Conservation (phyloP, 352 stramenopile genomes). For the Saprolegnia diclina region DNA sequence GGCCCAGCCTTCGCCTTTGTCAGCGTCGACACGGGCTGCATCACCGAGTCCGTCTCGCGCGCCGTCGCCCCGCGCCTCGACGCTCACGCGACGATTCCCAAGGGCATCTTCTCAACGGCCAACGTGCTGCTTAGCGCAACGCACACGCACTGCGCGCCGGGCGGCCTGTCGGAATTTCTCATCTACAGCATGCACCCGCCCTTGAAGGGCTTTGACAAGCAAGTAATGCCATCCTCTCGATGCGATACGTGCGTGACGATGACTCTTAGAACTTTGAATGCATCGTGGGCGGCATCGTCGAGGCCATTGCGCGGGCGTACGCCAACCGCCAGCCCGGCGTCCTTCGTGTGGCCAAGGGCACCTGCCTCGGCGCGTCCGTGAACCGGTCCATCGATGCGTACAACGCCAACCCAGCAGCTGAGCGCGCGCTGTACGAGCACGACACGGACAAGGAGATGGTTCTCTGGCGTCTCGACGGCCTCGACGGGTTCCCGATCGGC, state of each 20-base stretch:
- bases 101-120: slow-evolving; percentile 45
- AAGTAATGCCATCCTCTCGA: slow-evolving; percentile 7
- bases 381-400: slow-evolving; percentile 89
- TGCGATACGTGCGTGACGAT: too few relatives aligned
- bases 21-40: slow-evolving; percentile 83
- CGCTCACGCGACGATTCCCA: slow-evolving; percentile 37
- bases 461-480: slow-evolving; percentile 78
- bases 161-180: slow-evolving; percentile 88
- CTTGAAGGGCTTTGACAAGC: slow-evolving; percentile 49
- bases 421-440: slow-evolving; percentile 68
- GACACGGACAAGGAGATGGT: slow-evolving; percentile 92
- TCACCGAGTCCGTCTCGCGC: slow-evolving; percentile 84
- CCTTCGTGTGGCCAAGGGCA: slow-evolving; percentile 55
- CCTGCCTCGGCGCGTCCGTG: slow-evolving; percentile 74
- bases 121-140: slow-evolving; percentile 89
- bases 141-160: slow-evolving; percentile 88
- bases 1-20: slow-evolving; percentile 69
- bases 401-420: slow-evolving; percentile 74
- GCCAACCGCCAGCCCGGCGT: slow-evolving; percentile 57
- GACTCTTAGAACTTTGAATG: slow-evolving; percentile 89
- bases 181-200: slow-evolving; percentile 85
- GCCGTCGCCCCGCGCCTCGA: slow-evolving; percentile 60
- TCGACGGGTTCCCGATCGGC: slow-evolving; percentile 75
- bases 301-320: slow-evolving; percentile 74
- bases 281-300: slow-evolving; percentile 82